A percentile compares a stretch with the other conserved stretches of the same genome.
Conservation (phyloP, 805 yeast genomes). For the Yarrowia sp. region DNA sequence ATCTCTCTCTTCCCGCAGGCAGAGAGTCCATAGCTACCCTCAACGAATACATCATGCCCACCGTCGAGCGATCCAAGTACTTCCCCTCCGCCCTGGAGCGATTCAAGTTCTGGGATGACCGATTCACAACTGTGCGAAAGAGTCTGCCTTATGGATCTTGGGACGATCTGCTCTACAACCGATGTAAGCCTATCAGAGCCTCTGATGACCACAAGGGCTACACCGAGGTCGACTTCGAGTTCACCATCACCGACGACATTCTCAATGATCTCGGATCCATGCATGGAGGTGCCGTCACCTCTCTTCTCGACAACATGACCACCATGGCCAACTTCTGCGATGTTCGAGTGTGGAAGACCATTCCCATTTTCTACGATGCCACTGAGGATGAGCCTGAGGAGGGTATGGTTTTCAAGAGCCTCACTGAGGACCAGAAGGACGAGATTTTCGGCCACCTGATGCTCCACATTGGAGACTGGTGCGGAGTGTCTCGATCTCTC, state of each 20-base stretch:
- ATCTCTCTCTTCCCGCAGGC: not conserved
- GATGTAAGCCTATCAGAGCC: slow-evolving; percentile 27
- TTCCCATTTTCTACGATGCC: slow-evolving; percentile 37
- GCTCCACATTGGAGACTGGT: slow-evolving; percentile 36
- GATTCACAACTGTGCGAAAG: slow-evolving; percentile 20
- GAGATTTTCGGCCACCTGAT: slow-evolving; percentile 34
- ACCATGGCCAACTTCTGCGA: slow-evolving; percentile 34
- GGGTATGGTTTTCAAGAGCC: slow-evolving; percentile 25
- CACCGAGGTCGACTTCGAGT: slow-evolving; percentile 36
- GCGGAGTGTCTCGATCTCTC: slow-evolving; percentile 37
- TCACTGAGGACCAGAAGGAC: slow-evolving; percentile 33
- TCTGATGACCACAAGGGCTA: slow-evolving; percentile 28
- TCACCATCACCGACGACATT: slow-evolving; percentile 30
- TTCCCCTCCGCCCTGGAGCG: slow-evolving; percentile 37
- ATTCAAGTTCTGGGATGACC: slow-evolving; percentile 37
- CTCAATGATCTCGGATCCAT: slow-evolving; percentile 39
- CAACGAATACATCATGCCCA: slow-evolving; percentile 1
- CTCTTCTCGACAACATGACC: slow-evolving; percentile 38
- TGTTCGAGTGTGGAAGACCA: slow-evolving; percentile 38
- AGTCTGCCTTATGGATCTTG: slow-evolving; percentile 32
- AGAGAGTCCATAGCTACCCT: not conserved
- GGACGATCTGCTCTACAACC: slow-evolving; percentile 32
- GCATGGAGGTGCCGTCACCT: slow-evolving; percentile 37
- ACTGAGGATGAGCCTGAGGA: slow-evolving; percentile 33
- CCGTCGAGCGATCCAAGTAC: slow-evolving; percentile 27